phyloP scores from a whole-genome alignment of 2,329 filamentous ascomycete genomes.

The Tolypocladium sp. region DNA sequence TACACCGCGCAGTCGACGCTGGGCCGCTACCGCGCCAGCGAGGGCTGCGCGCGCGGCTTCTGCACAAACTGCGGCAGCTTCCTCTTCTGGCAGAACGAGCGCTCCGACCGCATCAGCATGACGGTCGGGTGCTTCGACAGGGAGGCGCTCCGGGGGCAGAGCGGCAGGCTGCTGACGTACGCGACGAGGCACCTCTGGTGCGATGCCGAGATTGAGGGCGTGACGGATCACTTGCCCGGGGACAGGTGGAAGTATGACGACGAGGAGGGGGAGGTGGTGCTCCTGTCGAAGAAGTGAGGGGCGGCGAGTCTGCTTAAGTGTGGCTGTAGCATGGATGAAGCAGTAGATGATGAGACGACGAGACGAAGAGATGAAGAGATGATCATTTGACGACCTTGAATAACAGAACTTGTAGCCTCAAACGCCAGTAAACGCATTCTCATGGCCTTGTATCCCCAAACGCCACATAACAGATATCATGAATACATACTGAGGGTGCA shows the following conservation, averaged over 20 bases:
- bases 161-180: slow-evolving; percentile 28
- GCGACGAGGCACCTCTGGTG: slow-evolving; percentile 30
- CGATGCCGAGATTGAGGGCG: slow-evolving; percentile 35
- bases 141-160: slow-evolving; percentile 26
- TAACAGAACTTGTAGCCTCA: not conserved
- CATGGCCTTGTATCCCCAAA: not conserved
- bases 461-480: not conserved
- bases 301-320: not conserved
- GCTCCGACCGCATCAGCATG: slow-evolving; percentile 28
- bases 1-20: not conserved
- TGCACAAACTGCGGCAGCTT: not conserved
- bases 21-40: not conserved
- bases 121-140: slow-evolving; percentile 36
- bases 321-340: not conserved
- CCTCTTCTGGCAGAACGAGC: not conserved
- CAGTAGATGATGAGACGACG: not conserved
- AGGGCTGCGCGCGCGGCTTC: not conserved
- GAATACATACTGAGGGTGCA: not conserved
- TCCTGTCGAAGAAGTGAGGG: slow-evolving; percentile 1
- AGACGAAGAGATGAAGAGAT: not conserved
- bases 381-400: not conserved
- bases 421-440: not conserved
- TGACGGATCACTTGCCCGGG: slow-evolving; percentile 32
- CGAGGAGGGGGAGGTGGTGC: slow-evolving; percentile 13
- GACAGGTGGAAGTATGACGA: slow-evolving; percentile 11